phyloP scores from a whole-genome alignment of 257 asterid species.

The Nicotiana paniculata region DNA sequence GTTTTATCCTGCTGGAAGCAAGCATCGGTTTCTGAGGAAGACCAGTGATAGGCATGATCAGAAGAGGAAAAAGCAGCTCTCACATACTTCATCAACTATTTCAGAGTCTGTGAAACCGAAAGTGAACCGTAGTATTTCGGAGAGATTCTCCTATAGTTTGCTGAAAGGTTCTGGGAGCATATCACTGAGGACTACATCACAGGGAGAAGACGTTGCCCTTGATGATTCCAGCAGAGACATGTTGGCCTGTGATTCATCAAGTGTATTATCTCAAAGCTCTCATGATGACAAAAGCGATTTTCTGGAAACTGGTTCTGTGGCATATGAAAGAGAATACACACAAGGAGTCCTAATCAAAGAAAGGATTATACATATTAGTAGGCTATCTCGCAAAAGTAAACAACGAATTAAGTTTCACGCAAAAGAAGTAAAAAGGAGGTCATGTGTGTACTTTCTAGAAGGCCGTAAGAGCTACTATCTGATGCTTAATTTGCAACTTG shows the following conservation, averaged over 20 bases:
- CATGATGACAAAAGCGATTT: conserved; percentile 46
- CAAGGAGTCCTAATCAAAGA: conserved; percentile 94
- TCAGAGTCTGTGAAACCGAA: conserved; percentile 35
- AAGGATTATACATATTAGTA: conserved; percentile 40
- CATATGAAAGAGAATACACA: conserved; percentile 92
- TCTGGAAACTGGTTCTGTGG: conserved; percentile 34
- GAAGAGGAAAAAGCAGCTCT: conserved; percentile 36
- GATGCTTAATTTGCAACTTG: conserved; percentile 93
- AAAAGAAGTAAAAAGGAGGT: conserved; percentile 42
- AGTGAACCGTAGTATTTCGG: conserved; percentile 55
- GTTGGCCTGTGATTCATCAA: conserved; percentile 35
- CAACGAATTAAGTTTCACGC: conserved; percentile 45
- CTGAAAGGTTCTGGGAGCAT: conserved; percentile 38
- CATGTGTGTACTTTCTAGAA: conserved; percentile 47
- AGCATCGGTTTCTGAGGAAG: conserved; percentile 30
- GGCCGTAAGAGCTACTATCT: conserved; percentile 71
- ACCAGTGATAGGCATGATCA: conserved; percentile 34
- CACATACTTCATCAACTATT: conserved; percentile 30
- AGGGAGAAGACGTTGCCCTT: conserved; percentile 27
- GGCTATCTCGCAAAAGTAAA: conserved; percentile 46
- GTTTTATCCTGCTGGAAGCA: conserved; percentile 64
- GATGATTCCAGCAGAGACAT: conserved; percentile 34
- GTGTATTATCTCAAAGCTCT: conserved; percentile 31
- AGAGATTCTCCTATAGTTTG: conserved; percentile 45
- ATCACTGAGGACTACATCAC: conserved; percentile 31